Evolutionary conservation across 495 filamentous ascomycete species (phyloP).

Genomic region (Lepraria neglecta): DNA sequence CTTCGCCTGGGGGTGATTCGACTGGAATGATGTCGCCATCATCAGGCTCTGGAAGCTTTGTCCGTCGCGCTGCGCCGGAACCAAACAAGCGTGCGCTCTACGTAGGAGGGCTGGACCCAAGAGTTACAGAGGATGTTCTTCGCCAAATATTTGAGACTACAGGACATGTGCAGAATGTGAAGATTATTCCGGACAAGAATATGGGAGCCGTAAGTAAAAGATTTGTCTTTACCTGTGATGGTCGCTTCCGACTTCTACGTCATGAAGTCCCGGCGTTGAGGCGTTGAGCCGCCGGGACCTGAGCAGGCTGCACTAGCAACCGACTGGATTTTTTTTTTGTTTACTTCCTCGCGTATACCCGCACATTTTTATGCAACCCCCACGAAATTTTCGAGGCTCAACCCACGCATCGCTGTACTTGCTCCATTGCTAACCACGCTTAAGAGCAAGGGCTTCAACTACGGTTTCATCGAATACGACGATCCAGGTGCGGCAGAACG

Average conservation of each 20-base stretch:
- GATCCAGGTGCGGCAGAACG: constrained; percentile 93
- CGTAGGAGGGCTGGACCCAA: constrained; percentile 88
- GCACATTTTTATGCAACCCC: not conserved
- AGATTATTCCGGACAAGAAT: constrained; percentile 99
- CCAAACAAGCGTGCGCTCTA: constrained; percentile 98
- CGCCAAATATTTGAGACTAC: constrained; percentile 99
- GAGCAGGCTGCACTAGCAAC: constrained; percentile 4
- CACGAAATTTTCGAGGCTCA: not conserved
- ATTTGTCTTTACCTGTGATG: constrained; percentile 8
- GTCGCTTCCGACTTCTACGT: not conserved
- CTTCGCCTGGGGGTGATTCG: constrained; percentile 65
- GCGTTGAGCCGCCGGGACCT: no score
- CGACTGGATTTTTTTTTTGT: not conserved
- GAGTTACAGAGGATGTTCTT: constrained; percentile 93
- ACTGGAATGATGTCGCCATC: constrained; percentile 73
- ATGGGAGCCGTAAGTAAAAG: constrained; percentile 53
- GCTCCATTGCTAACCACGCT: constrained; percentile 1
- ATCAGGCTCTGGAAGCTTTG: constrained; percentile 64
- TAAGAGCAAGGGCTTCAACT: constrained; percentile 93
- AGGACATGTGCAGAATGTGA: constrained; percentile 95
- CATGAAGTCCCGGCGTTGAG: not conserved
- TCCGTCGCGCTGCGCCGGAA: constrained; percentile 90
- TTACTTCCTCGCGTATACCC: not conserved
- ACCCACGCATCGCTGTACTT: not conserved
- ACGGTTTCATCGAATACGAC: constrained; percentile 98